Conservation (phyloP, 345 rosid species). For the Lepidium aucheri region DNA sequence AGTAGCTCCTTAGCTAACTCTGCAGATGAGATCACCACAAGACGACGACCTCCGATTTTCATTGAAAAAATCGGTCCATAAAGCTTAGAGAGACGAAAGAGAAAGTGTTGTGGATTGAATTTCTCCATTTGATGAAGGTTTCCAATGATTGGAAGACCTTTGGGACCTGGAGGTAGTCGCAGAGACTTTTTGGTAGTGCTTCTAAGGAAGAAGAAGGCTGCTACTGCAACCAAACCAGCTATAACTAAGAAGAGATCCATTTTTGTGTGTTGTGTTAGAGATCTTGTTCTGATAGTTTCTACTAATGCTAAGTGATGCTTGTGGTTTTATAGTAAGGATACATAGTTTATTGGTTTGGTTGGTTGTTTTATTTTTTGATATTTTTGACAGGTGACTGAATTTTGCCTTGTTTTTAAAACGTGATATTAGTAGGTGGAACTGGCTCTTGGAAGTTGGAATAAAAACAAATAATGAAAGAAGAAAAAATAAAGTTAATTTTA, state of each 20-base stretch:
- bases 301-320: background rate
- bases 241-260: constrained; percentile 19
- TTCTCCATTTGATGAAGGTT: constrained; percentile 29
- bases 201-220: constrained; percentile 6
- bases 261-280: background rate
- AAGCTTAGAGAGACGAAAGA: constrained; percentile 23
- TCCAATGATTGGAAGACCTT: constrained; percentile 26
- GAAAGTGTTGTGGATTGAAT: constrained; percentile 24
- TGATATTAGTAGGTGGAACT: constrained; percentile 24
- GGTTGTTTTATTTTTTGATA: constrained; percentile 6
- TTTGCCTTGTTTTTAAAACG: constrained; percentile 24
- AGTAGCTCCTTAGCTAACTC: constrained; percentile 19
- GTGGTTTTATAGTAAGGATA: background rate
- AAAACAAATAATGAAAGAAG: no score
- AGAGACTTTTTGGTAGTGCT: constrained; percentile 9
- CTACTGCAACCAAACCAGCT: background rate
- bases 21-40: constrained; percentile 20
- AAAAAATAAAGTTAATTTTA: no score
- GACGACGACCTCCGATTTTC: constrained; percentile 13
- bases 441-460: background rate
- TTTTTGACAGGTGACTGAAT: constrained; percentile 6
- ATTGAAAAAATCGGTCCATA: constrained; percentile 23
- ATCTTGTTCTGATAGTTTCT: background rate
- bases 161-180: constrained; percentile 21
- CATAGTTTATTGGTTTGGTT: constrained; percentile 5